Evolutionary conservation across 345 rosid genomes (phyloP).

Genomic region (Cardamine chenopodiifolia): DNA sequence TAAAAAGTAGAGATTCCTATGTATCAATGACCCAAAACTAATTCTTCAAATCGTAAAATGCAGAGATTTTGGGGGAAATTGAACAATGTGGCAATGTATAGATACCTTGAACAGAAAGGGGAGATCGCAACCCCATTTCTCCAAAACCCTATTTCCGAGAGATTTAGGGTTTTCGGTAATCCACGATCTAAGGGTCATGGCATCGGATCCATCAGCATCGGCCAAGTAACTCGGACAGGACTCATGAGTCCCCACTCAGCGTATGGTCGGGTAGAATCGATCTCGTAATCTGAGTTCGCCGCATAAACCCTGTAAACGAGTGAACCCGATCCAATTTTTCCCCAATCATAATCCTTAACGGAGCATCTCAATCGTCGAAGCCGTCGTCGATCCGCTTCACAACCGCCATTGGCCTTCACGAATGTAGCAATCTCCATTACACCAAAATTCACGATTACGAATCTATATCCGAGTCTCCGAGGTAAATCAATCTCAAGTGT

Average conservation of each 20-base stretch:
- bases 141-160: conserved; percentile 74
- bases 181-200: conserved; percentile 71
- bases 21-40: background rate
- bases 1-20: background rate
- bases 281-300: conserved; percentile 54
- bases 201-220: conserved; percentile 45
- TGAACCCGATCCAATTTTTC: conserved; percentile 65
- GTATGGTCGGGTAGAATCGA: conserved; percentile 58
- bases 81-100: conserved; percentile 20
- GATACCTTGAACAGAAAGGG: conserved; percentile 94
- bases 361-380: conserved; percentile 65
- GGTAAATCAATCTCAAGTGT: background rate
- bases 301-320: conserved; percentile 65
- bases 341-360: conserved; percentile 91
- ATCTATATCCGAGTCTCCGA: conserved; percentile 5
- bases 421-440: conserved; percentile 41
- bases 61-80: background rate
- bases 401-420: conserved; percentile 39
- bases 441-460: conserved; percentile 7
- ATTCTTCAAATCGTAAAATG: background rate
- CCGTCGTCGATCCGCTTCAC: conserved; percentile 33
- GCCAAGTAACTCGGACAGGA: conserved; percentile 83
- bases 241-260: conserved; percentile 80
- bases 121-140: conserved; percentile 94
- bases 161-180: conserved; percentile 65